Conservation (phyloP, 2,329 filamentous ascomycete genomes). For the Curvularia verruculosa region DNA sequence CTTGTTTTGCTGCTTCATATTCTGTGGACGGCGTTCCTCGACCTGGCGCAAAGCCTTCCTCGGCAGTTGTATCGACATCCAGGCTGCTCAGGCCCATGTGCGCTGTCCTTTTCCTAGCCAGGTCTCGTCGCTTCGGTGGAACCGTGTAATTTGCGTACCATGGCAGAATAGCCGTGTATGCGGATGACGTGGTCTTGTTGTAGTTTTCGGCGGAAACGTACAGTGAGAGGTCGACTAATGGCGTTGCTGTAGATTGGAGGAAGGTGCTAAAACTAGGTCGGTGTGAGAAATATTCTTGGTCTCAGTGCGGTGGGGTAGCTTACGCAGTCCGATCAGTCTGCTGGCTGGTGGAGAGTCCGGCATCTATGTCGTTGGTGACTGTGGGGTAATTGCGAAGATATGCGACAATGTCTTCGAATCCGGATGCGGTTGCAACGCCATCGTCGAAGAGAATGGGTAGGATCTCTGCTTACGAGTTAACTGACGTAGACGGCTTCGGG, state of each 20-base stretch:
- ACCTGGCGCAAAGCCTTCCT: conserved; percentile 42
- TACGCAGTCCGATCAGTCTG: conserved; percentile 53
- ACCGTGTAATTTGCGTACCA: conserved; percentile 90
- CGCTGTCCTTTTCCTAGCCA: conserved; percentile 70
- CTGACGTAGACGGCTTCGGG: not conserved
- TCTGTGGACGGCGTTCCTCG: conserved; percentile 41
- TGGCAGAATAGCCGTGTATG: conserved; percentile 78
- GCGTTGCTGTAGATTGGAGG: conserved; percentile 74
- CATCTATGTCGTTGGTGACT: conserved; percentile 38
- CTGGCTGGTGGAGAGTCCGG: conserved; percentile 38
- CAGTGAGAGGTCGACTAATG: conserved; percentile 82
- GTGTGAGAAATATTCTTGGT: not conserved
- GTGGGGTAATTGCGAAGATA: conserved; percentile 55
- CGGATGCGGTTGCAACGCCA: conserved; percentile 59
- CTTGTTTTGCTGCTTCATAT: conserved; percentile 47
- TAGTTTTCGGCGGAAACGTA: conserved; percentile 93
- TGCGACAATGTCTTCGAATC: conserved; percentile 66
- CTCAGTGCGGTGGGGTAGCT: conserved; percentile 1
- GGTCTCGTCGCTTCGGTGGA: conserved; percentile 72
- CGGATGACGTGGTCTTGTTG: conserved; percentile 74
- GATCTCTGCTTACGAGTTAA: conserved; percentile 52
- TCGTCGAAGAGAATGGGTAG: conserved; percentile 64
- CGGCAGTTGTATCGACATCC: conserved; percentile 52
- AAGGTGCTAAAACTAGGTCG: conserved; percentile 63
- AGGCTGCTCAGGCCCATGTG: conserved; percentile 56